These are phyloP conservation scores for Aspergillus fischeri DNA, from an alignment of 2,329 filamentous ascomycete genomes.

Conservation along the genomic window DNA sequence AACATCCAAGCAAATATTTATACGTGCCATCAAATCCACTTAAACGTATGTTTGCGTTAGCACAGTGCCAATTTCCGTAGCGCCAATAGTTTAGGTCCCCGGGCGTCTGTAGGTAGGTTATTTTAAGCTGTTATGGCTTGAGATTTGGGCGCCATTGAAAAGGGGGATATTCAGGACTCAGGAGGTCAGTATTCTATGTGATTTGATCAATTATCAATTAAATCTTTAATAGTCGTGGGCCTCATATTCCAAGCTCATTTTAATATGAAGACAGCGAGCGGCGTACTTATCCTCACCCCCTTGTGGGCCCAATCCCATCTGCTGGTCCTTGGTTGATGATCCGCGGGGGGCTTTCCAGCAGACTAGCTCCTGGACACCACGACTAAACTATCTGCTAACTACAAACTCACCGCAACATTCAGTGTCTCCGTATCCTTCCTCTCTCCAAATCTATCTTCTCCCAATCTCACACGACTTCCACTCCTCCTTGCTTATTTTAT, in stretches of 20 bases:
- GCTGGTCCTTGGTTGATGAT: slow-evolving; percentile 12
- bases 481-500: slow-evolving; percentile 10
- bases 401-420: neutral
- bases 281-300: neutral
- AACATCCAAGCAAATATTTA: neutral
- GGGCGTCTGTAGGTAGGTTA: neutral
- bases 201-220: neutral
- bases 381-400: neutral
- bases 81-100: neutral
- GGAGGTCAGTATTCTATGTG: neutral
- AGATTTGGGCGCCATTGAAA: neutral
- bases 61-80: neutral
- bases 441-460: slow-evolving; percentile 9
- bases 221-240: neutral
- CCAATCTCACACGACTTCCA: slow-evolving; percentile 11
- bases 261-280: neutral
- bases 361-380: neutral
- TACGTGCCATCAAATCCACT: neutral
- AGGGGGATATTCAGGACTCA: neutral
- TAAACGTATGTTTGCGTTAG: neutral
- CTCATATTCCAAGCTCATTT: neutral
- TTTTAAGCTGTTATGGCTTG: neutral
- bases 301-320: neutral
- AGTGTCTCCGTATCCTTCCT: slow-evolving; percentile 7
- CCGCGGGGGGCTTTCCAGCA: slow-evolving; percentile 13